Evolutionary conservation across 2,329 filamentous ascomycete genomes (phyloP).

Genomic region (Xylariales sp.): DNA sequence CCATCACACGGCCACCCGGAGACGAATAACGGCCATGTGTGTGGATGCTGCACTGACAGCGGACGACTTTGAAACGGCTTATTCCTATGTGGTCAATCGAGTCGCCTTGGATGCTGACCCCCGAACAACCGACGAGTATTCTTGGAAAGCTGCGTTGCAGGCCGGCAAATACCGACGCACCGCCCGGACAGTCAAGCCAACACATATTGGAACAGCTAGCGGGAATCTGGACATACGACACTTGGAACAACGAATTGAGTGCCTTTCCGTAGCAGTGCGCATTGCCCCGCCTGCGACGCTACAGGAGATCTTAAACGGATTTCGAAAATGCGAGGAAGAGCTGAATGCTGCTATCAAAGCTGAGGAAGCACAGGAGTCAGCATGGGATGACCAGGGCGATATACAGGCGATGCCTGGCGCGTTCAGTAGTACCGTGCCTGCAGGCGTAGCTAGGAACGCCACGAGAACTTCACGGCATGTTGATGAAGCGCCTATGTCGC

Average conservation of each 20-base stretch:
- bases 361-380: constrained; percentile 75
- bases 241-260: constrained; percentile 84
- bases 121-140: constrained; percentile 68
- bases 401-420: constrained; percentile 66
- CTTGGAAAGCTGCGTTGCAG: constrained; percentile 81
- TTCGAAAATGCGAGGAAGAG: constrained; percentile 82
- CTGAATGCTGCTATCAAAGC: constrained; percentile 73
- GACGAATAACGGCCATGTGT: constrained; percentile 81
- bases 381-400: constrained; percentile 76
- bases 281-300: constrained; percentile 77
- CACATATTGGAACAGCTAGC: constrained; percentile 69
- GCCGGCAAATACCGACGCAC: constrained; percentile 79
- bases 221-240: constrained; percentile 74
- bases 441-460: constrained; percentile 45
- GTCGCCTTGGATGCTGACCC: constrained; percentile 58
- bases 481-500: constrained; percentile 70
- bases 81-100: constrained; percentile 82
- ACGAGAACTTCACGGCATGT: constrained; percentile 50
- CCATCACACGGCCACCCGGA: constrained; percentile 62
- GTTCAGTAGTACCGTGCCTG: constrained; percentile 56
- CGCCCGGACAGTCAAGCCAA: constrained; percentile 63
- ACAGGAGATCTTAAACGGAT: constrained; percentile 79
- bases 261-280: constrained; percentile 78
- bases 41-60: constrained; percentile 80
- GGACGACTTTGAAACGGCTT: constrained; percentile 87